These are phyloP conservation scores for Pythium periplocum DNA, from an alignment of 352 stramenopile species.

Conservation along the genomic window DNA sequence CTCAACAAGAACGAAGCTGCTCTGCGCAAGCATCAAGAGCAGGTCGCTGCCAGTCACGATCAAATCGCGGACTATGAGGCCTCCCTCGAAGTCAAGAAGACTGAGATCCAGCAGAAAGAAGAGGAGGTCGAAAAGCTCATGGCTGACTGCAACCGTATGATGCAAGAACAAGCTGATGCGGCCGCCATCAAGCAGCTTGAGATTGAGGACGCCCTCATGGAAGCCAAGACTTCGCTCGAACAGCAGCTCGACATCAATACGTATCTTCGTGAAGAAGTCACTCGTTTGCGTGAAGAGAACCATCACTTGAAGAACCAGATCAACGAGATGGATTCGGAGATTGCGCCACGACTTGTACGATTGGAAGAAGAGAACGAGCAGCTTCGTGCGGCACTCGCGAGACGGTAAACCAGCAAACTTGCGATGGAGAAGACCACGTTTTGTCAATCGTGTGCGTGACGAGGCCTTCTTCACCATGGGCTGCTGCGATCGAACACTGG, in stretches of 20 bases:
- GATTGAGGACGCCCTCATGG: constrained; percentile 75
- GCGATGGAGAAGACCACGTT: no score
- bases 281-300: constrained; percentile 76
- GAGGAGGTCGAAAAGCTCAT: constrained; percentile 79
- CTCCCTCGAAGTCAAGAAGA: constrained; percentile 56
- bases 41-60: constrained; percentile 56
- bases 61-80: constrained; percentile 62
- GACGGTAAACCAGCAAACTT: constrained; percentile 1
- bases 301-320: constrained; percentile 86
- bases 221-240: constrained; percentile 83
- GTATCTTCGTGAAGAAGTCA: constrained; percentile 76
- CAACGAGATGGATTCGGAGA: constrained; percentile 78
- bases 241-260: constrained; percentile 84
- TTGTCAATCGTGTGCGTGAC: no score
- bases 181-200: constrained; percentile 78
- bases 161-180: constrained; percentile 78
- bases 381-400: constrained; percentile 29
- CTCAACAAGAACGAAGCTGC: constrained; percentile 66
- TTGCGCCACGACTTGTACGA: constrained; percentile 72
- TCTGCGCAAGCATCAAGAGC: constrained; percentile 65
- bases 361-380: constrained; percentile 85
- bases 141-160: constrained; percentile 79
- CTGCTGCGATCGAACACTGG: no score
- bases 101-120: constrained; percentile 67
- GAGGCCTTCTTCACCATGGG: no score